Evolutionary conservation across 1,284 basidiomycete species (phyloP).

Genomic region (Malassezia pachydermatis): DNA sequence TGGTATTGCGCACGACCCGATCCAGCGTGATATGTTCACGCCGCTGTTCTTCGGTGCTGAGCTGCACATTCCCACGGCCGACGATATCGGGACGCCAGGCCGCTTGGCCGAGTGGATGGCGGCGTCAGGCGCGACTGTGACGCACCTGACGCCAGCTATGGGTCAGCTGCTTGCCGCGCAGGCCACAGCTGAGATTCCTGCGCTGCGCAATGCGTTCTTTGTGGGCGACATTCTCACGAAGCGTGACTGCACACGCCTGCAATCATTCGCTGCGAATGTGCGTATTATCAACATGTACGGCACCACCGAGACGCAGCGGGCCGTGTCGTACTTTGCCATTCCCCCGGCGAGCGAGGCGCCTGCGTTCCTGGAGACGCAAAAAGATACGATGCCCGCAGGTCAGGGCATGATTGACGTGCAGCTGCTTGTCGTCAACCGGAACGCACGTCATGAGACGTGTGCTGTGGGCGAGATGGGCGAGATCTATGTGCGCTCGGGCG

Average conservation of each 20-base stretch:
- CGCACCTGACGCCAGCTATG: slow-evolving; percentile 90
- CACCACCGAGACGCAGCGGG: slow-evolving; percentile 96
- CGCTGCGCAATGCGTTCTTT: slow-evolving; percentile 85
- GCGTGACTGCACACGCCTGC: slow-evolving; percentile 88
- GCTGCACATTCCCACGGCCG: slow-evolving; percentile 88
- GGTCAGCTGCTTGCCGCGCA: slow-evolving; percentile 95
- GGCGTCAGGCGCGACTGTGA: slow-evolving; percentile 64
- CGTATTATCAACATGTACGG: slow-evolving; percentile 97
- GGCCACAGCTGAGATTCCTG: slow-evolving; percentile 76
- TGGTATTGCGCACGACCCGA: slow-evolving; percentile 97
- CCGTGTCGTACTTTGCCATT: slow-evolving; percentile 93
- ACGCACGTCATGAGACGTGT: slow-evolving; percentile 76
- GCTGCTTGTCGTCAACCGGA: slow-evolving; percentile 88
- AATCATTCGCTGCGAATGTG: slow-evolving; percentile 83
- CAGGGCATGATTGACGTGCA: slow-evolving; percentile 97
- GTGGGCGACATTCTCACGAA: slow-evolving; percentile 99
- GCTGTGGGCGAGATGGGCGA: slow-evolving; percentile 95
- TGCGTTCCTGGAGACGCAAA: slow-evolving; percentile 84
- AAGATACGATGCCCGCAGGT: slow-evolving; percentile 97
- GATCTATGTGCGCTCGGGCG: slow-evolving; percentile 94
- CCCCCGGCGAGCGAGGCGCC: slow-evolving; percentile 72
- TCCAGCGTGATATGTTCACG: slow-evolving; percentile 98
- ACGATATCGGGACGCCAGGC: slow-evolving; percentile 94
- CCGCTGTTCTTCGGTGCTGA: slow-evolving; percentile 94
- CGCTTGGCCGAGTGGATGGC: slow-evolving; percentile 98